These are phyloP conservation scores for Bipolaris sorokiniana DNA, from an alignment of 2,329 filamentous ascomycete genomes.

Conservation along the genomic window DNA sequence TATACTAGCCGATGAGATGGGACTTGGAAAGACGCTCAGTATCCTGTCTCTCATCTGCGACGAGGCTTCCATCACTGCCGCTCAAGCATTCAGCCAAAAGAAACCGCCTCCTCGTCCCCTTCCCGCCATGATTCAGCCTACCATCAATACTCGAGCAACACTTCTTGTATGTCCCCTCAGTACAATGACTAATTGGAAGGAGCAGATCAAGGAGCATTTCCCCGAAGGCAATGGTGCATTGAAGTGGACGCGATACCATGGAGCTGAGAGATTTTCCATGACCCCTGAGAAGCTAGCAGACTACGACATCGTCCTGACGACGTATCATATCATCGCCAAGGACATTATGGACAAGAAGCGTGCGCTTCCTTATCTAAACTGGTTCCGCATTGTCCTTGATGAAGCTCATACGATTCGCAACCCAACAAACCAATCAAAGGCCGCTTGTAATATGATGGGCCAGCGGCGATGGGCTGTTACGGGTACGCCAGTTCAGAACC, in stretches of 20 bases:
- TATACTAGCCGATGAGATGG: constrained; percentile 60
- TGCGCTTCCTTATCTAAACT: constrained; percentile 79
- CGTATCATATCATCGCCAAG: constrained; percentile 85
- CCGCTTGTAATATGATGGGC: constrained; percentile 78
- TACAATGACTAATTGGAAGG: constrained; percentile 92
- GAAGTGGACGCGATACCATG: constrained; percentile 85
- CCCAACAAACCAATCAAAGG: constrained; percentile 81
- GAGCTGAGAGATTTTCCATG: constrained; percentile 71
- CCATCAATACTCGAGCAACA: constrained; percentile 76
- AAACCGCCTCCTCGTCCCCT: constrained; percentile 50
- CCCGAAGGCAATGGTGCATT: constrained; percentile 61
- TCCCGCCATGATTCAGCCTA: constrained; percentile 26
- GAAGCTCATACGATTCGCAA: constrained; percentile 96
- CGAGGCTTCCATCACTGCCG: constrained; percentile 62
- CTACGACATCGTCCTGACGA: constrained; percentile 88
- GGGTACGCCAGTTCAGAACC: constrained; percentile 93
- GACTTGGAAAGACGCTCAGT: constrained; percentile 67
- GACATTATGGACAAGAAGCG: constrained; percentile 68
- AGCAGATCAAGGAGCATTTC: constrained; percentile 86
- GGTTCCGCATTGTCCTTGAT: constrained; percentile 93
- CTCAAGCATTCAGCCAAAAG: constrained; percentile 65
- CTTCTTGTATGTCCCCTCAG: constrained; percentile 88
- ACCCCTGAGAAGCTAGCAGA: constrained; percentile 66
- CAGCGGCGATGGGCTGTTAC: constrained; percentile 95
- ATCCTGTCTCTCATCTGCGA: constrained; percentile 78